These are phyloP conservation scores for Chloris gayana DNA, from an alignment of 176 grass and related monocot species.

Conservation along the genomic window DNA sequence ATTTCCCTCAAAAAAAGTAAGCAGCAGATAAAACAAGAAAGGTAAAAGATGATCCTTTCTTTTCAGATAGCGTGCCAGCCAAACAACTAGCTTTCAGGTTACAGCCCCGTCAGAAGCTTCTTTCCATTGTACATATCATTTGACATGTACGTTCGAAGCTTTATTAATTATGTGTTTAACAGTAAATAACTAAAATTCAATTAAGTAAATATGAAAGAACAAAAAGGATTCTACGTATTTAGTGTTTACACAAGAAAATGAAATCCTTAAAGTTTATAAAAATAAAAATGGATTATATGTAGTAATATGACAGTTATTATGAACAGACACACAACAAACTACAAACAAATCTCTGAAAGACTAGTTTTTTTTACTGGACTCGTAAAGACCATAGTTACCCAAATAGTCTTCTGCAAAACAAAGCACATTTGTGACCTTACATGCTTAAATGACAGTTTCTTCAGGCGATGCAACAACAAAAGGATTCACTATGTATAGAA, in stretches of 20 bases:
- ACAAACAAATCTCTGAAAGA: not conserved
- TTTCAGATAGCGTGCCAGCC: too few relatives aligned
- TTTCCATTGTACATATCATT: not conserved
- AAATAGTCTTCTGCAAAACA: not conserved
- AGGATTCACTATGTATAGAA: not conserved
- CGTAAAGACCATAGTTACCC: not conserved
- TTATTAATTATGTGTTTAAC: not conserved
- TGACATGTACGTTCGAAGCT: not conserved
- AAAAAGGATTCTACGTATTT: not conserved
- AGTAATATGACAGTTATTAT: not conserved
- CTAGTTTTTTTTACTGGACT: not conserved
- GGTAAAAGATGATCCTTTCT: not conserved
- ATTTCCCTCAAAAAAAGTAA: too few relatives aligned
- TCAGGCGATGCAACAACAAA: conserved; percentile 15
- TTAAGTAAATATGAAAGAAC: not conserved
- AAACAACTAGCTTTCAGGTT: too few relatives aligned
- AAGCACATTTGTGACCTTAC: not conserved
- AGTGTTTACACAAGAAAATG: not conserved
- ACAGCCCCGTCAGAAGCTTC: not conserved
- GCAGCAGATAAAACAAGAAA: not conserved
- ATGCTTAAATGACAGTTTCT: not conserved
- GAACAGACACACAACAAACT: not conserved
- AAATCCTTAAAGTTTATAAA: not conserved
- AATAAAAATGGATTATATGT: not conserved
- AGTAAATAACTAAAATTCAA: not conserved